phyloP scores from a whole-genome alignment of 2,329 filamentous ascomycete genomes.

The Thielaviopsis ethacetica region DNA sequence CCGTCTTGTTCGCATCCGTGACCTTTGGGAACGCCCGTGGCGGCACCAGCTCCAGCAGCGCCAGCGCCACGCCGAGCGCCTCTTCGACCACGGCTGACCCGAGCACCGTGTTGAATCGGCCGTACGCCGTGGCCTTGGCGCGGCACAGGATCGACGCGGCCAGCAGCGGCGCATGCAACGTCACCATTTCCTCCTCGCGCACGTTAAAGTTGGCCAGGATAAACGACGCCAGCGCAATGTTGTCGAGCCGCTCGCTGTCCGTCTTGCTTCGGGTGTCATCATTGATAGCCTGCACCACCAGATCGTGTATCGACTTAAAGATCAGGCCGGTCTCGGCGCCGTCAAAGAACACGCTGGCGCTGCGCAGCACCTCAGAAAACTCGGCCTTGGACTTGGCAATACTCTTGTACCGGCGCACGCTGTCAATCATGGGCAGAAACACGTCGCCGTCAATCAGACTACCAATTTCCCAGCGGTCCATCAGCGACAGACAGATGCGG shows the following conservation, averaged over 20 bases:
- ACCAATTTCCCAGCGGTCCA: constrained; percentile 97
- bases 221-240: constrained; percentile 62
- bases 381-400: constrained; percentile 48
- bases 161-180: constrained; percentile 65
- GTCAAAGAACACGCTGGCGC: constrained; percentile 92
- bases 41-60: constrained; percentile 47
- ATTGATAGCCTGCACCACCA: constrained; percentile 43
- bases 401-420: constrained; percentile 57
- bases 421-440: constrained; percentile 73
- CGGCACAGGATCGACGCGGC: constrained; percentile 40
- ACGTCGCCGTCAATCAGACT: constrained; percentile 75
- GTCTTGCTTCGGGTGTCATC: not conserved
- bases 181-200: constrained; percentile 88
- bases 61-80: constrained; percentile 32
- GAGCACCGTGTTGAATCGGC: constrained; percentile 31
- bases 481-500: constrained; percentile 80
- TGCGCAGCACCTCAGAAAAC: constrained; percentile 75
- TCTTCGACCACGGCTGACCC: constrained; percentile 29
- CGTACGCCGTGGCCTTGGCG: constrained; percentile 5
- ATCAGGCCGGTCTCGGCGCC: constrained; percentile 90
- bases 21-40: constrained; percentile 39
- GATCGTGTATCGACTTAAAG: constrained; percentile 62
- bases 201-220: constrained; percentile 81
- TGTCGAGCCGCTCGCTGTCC: constrained; percentile 35
- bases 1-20: constrained; percentile 14